A percentile compares a stretch with the other conserved stretches of the same genome.
phyloP scores from a whole-genome alignment of 345 rosid genomes.

The Aquilaria malaccensis region DNA sequence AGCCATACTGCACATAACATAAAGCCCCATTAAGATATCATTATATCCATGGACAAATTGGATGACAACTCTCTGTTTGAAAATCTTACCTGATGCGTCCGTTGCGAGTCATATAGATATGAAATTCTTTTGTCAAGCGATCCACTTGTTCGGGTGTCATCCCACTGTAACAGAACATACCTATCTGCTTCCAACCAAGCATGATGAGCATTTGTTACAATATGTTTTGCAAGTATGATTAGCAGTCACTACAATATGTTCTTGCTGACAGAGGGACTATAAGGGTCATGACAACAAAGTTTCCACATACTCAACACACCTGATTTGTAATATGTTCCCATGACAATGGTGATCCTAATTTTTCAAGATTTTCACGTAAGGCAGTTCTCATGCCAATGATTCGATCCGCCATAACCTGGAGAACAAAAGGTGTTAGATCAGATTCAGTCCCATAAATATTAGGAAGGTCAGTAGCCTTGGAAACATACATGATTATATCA shows the following conservation, averaged over 20 bases:
- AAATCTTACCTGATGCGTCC: slow-evolving; percentile 76
- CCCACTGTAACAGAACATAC: slow-evolving; percentile 98
- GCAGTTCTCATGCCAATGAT: slow-evolving; percentile 85
- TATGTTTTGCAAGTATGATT: slow-evolving; percentile 5
- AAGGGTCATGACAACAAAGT: background rate
- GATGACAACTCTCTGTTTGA: background rate
- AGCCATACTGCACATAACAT: slow-evolving; percentile 65
- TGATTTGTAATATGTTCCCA: slow-evolving; percentile 95
- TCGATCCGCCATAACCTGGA: slow-evolving; percentile 92
- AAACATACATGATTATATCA: too few relatives aligned
- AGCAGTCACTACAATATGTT: slow-evolving; percentile 4
- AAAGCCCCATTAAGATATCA: background rate
- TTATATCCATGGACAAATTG: background rate
- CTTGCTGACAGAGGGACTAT: slow-evolving; percentile 2
- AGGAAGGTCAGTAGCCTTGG: too few relatives aligned
- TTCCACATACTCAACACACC: slow-evolving; percentile 23
- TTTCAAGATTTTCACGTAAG: slow-evolving; percentile 73
- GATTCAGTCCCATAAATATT: background rate
- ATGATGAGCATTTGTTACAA: background rate
- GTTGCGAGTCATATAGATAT: slow-evolving; percentile 86
- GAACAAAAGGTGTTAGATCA: background rate
- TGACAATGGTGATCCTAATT: slow-evolving; percentile 65
- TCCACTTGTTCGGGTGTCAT: slow-evolving; percentile 90
- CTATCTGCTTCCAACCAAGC: slow-evolving; percentile 48
- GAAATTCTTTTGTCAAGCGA: slow-evolving; percentile 66